Conservation (phyloP, 2,329 filamentous ascomycete genomes). For the Talaromyces verruculosus region DNA sequence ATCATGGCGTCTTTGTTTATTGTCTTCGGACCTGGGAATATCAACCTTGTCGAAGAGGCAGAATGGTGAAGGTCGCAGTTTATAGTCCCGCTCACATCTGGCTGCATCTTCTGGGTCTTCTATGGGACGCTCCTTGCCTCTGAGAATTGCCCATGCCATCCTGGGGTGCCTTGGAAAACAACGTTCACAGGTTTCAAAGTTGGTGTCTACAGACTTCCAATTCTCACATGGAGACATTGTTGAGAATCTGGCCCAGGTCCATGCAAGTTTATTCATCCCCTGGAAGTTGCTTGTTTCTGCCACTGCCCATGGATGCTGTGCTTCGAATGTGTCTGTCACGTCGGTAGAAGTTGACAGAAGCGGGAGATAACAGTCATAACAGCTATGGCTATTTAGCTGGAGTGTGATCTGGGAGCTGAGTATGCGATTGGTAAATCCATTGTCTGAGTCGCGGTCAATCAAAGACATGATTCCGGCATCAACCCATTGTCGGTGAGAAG, state of each 20-base stretch:
- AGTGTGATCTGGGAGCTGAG: constrained; percentile 24
- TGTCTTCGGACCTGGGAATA: background rate
- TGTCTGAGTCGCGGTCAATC: background rate
- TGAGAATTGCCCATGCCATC: constrained; percentile 36
- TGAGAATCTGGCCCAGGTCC: constrained; percentile 35
- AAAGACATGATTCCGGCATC: constrained; percentile 9
- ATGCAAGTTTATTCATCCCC: constrained; percentile 31
- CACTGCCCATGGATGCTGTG: constrained; percentile 29
- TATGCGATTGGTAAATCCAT: constrained; percentile 24
- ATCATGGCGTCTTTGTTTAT: constrained; percentile 37
- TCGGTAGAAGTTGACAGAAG: constrained; percentile 32
- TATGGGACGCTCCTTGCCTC: constrained; percentile 36
- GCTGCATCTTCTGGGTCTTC: constrained; percentile 55
- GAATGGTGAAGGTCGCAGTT: constrained; percentile 48
- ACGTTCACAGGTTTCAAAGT: constrained; percentile 26
- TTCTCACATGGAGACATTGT: constrained; percentile 29
- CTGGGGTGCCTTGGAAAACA: constrained; percentile 37
- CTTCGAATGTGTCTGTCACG: constrained; percentile 12
- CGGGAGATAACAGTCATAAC: constrained; percentile 35
- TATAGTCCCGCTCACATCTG: constrained; percentile 52
- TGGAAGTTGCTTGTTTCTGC: constrained; percentile 30
- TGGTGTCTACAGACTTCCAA: constrained; percentile 30
- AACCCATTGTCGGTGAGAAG: constrained; percentile 35
- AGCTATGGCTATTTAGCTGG: constrained; percentile 26
- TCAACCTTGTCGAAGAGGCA: constrained; percentile 39